Percentiles rank a stretch among this genome's conserved stretches.
These are phyloP conservation scores for Alternaria triticimaculans DNA, from an alignment of 2,329 filamentous ascomycete genomes.

Conservation along the genomic window DNA sequence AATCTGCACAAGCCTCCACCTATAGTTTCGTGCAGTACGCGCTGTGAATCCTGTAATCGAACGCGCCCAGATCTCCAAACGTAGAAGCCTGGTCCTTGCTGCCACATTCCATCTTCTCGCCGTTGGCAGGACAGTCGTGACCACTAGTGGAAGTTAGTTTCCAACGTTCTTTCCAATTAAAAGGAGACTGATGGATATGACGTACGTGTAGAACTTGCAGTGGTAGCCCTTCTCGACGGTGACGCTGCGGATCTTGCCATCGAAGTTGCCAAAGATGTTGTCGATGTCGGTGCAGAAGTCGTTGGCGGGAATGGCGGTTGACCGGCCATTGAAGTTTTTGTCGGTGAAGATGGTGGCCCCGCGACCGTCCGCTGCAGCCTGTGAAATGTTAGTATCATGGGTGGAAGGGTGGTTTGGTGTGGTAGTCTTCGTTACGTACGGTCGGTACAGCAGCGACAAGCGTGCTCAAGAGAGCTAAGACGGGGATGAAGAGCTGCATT, in stretches of 20 bases:
- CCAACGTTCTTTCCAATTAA: background rate
- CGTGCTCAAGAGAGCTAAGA: conserved; percentile 18
- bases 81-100: background rate
- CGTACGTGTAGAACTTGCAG: conserved; percentile 32
- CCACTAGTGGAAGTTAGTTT: conserved; percentile 1
- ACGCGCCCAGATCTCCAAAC: background rate
- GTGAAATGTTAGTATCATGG: background rate
- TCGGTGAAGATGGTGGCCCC: conserved; percentile 21
- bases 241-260: conserved; percentile 22
- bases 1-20: background rate
- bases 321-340: conserved; percentile 6
- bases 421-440: background rate
- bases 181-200: background rate
- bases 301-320: conserved; percentile 16
- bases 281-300: conserved; percentile 21
- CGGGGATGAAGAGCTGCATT: conserved; percentile 17
- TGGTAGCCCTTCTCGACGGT: conserved; percentile 18
- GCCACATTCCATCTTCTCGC: background rate
- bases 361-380: conserved; percentile 2
- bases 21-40: background rate
- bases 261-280: conserved; percentile 28
- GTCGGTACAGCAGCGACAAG: conserved; percentile 11
- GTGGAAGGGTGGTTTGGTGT: background rate
- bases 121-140: background rate
- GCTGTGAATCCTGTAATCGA: background rate